Conservation (phyloP, 768 basidiomycete species). For the Clitopilus passeckerianus region DNA sequence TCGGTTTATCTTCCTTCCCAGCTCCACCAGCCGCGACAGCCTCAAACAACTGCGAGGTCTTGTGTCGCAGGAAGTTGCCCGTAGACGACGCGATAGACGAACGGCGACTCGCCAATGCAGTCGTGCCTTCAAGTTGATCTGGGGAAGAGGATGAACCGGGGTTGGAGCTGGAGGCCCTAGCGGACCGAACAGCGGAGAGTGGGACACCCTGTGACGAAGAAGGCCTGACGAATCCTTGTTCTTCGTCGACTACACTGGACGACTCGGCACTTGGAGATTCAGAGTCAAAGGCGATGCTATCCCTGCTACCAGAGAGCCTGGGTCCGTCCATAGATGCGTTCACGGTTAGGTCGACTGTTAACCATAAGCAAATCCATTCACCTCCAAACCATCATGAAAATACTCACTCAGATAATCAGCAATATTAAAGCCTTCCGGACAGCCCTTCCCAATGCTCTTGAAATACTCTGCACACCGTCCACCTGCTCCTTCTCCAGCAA, state of each 20-base stretch:
- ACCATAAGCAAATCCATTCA: background rate
- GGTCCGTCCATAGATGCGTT: constrained; percentile 39
- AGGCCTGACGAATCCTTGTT: background rate
- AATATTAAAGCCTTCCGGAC: constrained; percentile 94
- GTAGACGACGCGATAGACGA: constrained; percentile 32
- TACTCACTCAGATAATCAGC: constrained; percentile 91
- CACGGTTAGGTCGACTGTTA: constrained; percentile 68
- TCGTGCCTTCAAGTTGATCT: constrained; percentile 26
- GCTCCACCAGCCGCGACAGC: constrained; percentile 33
- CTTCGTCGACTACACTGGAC: background rate
- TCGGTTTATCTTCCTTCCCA: constrained; percentile 13
- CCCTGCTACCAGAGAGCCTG: constrained; percentile 4
- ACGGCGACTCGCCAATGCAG: background rate
- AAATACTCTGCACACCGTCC: constrained; percentile 79
- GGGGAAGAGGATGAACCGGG: too few species aligned
- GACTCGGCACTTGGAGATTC: too few species aligned
- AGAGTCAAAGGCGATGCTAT: constrained; percentile 18
- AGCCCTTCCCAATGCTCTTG: constrained; percentile 69
- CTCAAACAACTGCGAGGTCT: constrained; percentile 70
- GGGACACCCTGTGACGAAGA: too few species aligned
- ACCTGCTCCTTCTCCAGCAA: constrained; percentile 46
- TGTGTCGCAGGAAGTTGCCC: constrained; percentile 55
- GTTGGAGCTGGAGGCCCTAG: too few species aligned
- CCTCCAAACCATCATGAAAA: constrained; percentile 3
- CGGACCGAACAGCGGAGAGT: too few species aligned